A percentile compares a stretch with the other conserved stretches of the same genome.
These are phyloP conservation scores for Cladosporium cucumerinum DNA, from an alignment of 2,329 filamentous ascomycete genomes.

Conservation along the genomic window DNA sequence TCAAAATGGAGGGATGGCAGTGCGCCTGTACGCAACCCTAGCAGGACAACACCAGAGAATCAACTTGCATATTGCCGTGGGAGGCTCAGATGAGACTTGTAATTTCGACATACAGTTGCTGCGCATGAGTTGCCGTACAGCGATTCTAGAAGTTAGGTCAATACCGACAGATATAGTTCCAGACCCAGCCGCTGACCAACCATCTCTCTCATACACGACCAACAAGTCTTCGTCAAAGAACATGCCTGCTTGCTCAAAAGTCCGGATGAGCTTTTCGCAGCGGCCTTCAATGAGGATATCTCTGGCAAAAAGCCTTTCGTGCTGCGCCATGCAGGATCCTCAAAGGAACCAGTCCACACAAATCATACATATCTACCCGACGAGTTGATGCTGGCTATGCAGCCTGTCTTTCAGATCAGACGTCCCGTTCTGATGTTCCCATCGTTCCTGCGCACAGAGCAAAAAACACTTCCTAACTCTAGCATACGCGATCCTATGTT, in stretches of 20 bases:
- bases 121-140: no score
- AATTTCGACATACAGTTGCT: no score
- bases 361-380: conserved; percentile 21
- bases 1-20: no score
- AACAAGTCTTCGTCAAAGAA: conserved; percentile 12
- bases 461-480: neutral
- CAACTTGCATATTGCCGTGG: no score
- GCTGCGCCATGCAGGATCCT: neutral
- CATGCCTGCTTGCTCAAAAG: neutral
- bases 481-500: conserved; percentile 12
- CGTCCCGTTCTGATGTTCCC: conserved; percentile 25
- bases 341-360: conserved; percentile 2
- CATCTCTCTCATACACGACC: neutral
- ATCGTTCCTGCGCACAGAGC: conserved; percentile 17
- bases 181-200: neutral
- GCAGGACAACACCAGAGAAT: no score
- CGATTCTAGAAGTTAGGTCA: no score
- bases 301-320: neutral
- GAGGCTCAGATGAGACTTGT: no score
- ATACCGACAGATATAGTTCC: no score
- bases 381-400: conserved; percentile 18
- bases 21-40: no score
- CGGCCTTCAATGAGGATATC: neutral
- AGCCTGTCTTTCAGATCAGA: conserved; percentile 21
- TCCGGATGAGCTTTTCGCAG: neutral